Base-by-base conservation (phyloP, 805 yeast species). In the Torulaspora quercuum region DNA sequence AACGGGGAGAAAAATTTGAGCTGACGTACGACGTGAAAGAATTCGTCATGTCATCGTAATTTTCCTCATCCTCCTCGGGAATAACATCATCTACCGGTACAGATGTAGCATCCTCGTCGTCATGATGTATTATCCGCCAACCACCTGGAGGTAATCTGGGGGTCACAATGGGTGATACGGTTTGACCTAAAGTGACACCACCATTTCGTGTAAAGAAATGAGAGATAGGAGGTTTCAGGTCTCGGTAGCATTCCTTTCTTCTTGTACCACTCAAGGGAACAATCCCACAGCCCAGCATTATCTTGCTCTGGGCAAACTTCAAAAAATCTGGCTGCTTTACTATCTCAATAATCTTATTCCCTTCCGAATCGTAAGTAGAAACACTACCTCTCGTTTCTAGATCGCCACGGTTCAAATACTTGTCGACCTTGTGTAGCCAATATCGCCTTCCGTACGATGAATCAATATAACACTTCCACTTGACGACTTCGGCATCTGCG, bases 401-500 rank as follows among this genome's bases (percentile, higher is more conserved):
- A 44, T 65, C 64, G 15, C 56, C 69, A 6, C 58, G 57, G 37
- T 66, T 66, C 21, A 50, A 30, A 15, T 40, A 49, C 3, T 49
- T 52, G 34, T 64, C 67, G 11, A 66, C 61, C 52, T 72, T 75
- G 58, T 78, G 81, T 11, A 87, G 57, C 95, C 95, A 87, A 8
- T 85, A 80, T 43, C 96, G 69, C 43, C 95, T 69, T 4, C 95
- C 94, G 50, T 53, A 66, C 15, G 66, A 69, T 45, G 59, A 51
- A 43, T 57, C 64, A 6, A 59, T 42, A 43, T 55, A 59, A 37
- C 64, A 59, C 39, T 49, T 55, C 64, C 64, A 59, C 28, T 50
- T 58, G 3, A 53, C 45, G 1, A 39, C 13, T 18, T 50, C 52
- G 2, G 51, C 50, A 14, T 43, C 40, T 3, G 50, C 32, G 10